A percentile compares a stretch with the other conserved stretches of the same genome.
Evolutionary conservation across 2,329 filamentous ascomycete species (phyloP).

Genomic region (Fusarium udum): DNA sequence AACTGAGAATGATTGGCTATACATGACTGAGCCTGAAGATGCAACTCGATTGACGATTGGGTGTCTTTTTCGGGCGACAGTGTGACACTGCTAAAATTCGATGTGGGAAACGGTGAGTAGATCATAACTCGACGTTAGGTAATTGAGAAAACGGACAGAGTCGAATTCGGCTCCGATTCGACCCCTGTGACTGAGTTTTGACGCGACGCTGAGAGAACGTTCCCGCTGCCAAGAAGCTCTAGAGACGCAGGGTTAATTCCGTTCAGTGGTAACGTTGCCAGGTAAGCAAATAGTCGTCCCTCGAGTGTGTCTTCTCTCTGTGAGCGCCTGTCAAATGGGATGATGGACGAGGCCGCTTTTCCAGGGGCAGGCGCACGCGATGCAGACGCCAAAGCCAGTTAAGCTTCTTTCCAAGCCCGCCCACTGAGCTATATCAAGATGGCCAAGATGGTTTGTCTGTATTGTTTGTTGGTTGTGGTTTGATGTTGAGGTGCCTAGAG

Average conservation of each 20-base stretch:
- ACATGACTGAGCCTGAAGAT: constrained; percentile 3
- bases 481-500: not conserved
- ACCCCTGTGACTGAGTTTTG: constrained; percentile 15
- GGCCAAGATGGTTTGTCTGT: constrained; percentile 1
- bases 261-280: constrained; percentile 29
- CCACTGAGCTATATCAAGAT: not conserved
- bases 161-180: constrained; percentile 21
- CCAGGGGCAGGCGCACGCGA: constrained; percentile 40
- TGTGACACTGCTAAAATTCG: constrained; percentile 4
- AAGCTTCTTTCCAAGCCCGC: constrained; percentile 39
- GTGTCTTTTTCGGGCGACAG: not conserved
- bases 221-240: constrained; percentile 35
- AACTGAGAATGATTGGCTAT: constrained; percentile 27
- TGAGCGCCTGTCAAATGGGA: constrained; percentile 32
- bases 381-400: constrained; percentile 39
- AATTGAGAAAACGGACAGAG: constrained; percentile 16
- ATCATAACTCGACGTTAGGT: constrained; percentile 6
- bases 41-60: constrained; percentile 19
- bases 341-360: constrained; percentile 27
- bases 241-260: constrained; percentile 25
- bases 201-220: constrained; percentile 16
- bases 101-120: constrained; percentile 23
- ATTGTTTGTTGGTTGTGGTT: not conserved
- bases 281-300: constrained; percentile 8
- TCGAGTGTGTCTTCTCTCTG: constrained; percentile 24